Percentiles rank a stretch among this genome's conserved stretches.
Conservation (phyloP, 176 grass and related monocot species). For the Aegilops sharonensis region DNA sequence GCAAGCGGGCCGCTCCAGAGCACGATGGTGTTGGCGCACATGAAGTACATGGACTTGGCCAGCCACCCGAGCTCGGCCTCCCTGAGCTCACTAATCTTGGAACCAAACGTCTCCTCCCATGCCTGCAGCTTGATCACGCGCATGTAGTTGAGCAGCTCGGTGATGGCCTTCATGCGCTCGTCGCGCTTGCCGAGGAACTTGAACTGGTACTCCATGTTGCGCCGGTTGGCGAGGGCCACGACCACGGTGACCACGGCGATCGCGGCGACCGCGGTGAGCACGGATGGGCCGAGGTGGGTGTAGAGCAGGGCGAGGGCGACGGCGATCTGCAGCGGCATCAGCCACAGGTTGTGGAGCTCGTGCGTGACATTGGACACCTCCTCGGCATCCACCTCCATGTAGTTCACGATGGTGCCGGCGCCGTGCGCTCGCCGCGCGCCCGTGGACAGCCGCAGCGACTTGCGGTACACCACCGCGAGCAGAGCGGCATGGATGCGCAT, state of each 20-base stretch:
- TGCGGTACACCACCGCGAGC: conserved; percentile 58
- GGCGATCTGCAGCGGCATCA: conserved; percentile 65
- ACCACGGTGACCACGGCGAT: conserved; percentile 45
- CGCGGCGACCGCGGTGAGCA: conserved; percentile 46
- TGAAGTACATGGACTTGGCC: conserved; percentile 68
- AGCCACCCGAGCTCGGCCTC: conserved; percentile 59
- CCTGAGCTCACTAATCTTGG: conserved; percentile 33
- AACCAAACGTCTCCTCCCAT: conserved; percentile 62
- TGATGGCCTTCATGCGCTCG: conserved; percentile 72
- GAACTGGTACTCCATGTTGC: conserved; percentile 61
- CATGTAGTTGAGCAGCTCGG: conserved; percentile 66
- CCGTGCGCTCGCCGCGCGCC: conserved; percentile 61
- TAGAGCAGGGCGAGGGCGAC: conserved; percentile 52
- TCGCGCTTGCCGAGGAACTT: conserved; percentile 64
- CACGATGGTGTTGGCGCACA: conserved; percentile 58
- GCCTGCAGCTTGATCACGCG: conserved; percentile 75
- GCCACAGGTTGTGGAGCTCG: conserved; percentile 69
- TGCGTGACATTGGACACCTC: conserved; percentile 58
- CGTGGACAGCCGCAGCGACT: conserved; percentile 65
- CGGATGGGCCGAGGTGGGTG: conserved; percentile 46
- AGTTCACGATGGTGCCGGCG: conserved; percentile 55
- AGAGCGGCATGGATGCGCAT: conserved; percentile 67
- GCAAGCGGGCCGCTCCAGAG: conserved; percentile 55
- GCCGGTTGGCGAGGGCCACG: conserved; percentile 43
- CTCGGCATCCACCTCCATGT: conserved; percentile 78